Evolutionary conservation across 352 stramenopile species (phyloP).

Genomic region (Globisporangium alternatum): DNA sequence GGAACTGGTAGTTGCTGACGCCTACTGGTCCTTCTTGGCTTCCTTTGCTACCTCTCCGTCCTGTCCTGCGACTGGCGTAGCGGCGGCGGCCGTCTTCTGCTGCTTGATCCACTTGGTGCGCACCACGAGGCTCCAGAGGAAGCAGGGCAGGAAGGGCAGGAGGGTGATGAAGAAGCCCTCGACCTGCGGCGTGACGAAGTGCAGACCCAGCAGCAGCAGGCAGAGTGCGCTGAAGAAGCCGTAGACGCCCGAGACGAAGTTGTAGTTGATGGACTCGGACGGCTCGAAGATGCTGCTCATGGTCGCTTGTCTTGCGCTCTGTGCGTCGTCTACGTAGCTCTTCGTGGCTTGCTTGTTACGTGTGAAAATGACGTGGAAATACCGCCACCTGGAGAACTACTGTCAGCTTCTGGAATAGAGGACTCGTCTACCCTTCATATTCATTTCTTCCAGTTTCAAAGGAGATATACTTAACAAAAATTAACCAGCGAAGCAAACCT

Average conservation of each 20-base stretch:
- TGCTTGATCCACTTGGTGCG: conserved; percentile 65
- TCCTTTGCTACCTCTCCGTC: conserved; percentile 14
- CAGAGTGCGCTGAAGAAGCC: conserved; percentile 60
- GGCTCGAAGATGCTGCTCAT: conserved; percentile 51
- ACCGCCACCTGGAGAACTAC: neutral
- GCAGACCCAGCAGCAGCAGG: conserved; percentile 50
- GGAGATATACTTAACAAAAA: neutral
- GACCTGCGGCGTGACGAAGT: conserved; percentile 60
- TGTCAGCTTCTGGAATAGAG: neutral
- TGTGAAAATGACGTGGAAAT: conserved; percentile 2
- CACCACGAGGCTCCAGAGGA: conserved; percentile 83
- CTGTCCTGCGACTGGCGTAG: conserved; percentile 23
- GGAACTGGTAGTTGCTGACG: no score
- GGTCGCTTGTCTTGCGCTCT: neutral
- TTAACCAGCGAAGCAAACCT: neutral
- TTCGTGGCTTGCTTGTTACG: conserved; percentile 8
- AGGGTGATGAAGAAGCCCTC: conserved; percentile 87
- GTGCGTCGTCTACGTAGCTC: neutral
- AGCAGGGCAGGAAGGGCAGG: conserved; percentile 75
- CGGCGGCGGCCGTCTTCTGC: conserved; percentile 20
- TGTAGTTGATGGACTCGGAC: conserved; percentile 87
- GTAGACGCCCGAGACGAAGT: conserved; percentile 84
- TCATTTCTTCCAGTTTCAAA: neutral
- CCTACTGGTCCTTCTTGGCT: conserved; percentile 22
- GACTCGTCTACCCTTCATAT: neutral